These are phyloP conservation scores for Fusarium metavorans DNA, from an alignment of 2,329 filamentous ascomycete genomes.

Conservation along the genomic window DNA sequence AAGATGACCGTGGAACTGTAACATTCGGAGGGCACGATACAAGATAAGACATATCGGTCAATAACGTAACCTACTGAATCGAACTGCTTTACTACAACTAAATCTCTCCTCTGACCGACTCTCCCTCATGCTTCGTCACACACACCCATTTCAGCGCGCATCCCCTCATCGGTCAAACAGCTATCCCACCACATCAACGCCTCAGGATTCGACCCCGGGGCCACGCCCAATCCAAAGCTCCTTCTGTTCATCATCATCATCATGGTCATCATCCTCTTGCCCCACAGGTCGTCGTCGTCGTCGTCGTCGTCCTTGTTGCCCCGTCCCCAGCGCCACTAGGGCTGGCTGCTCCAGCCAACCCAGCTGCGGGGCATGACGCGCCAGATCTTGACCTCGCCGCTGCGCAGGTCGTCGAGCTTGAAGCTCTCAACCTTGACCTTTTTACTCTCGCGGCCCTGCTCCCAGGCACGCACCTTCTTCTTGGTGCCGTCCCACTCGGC, in stretches of 20 bases:
- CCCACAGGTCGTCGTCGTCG: conserved; percentile 8
- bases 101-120: conserved; percentile 27
- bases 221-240: conserved; percentile 18
- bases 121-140: conserved; percentile 15
- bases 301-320: conserved; percentile 12
- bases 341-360: conserved; percentile 85
- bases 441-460: conserved; percentile 92
- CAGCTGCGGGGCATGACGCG: conserved; percentile 91
- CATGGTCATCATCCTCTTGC: conserved; percentile 23
- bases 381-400: conserved; percentile 98
- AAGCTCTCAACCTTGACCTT: conserved; percentile 96
- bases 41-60: conserved; percentile 40
- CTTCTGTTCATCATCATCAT: conserved; percentile 30
- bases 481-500: conserved; percentile 98
- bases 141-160: conserved; percentile 6
- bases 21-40: conserved; percentile 12
- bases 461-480: conserved; percentile 96
- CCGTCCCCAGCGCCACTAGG: conserved; percentile 57
- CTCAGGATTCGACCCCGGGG: conserved; percentile 25
- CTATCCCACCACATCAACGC: conserved; percentile 28
- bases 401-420: conserved; percentile 89
- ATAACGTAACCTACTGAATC: conserved; percentile 48
- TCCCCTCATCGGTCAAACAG: conserved; percentile 9
- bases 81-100: conserved; percentile 46
- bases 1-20: conserved; percentile 1